Conservation (phyloP, 2,329 filamentous ascomycete species). For the Arthrinium phaeospermum region DNA sequence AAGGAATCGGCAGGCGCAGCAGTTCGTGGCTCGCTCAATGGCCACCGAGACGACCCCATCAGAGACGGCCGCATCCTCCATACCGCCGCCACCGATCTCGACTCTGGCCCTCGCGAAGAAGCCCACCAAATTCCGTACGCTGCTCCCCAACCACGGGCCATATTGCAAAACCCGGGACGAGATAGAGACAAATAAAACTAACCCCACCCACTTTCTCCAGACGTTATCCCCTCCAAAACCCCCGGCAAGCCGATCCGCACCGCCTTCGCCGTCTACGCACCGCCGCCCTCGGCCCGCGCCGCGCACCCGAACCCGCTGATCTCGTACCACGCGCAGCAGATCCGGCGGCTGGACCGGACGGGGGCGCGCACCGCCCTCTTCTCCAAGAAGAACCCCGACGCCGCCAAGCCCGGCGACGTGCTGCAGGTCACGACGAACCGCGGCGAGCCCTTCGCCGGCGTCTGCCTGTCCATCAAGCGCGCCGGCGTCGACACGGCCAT, state of each 20-base stretch:
- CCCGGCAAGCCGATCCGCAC: constrained; percentile 41
- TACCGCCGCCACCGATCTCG: constrained; percentile 23
- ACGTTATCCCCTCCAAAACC: constrained; percentile 38
- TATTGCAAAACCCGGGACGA: neutral
- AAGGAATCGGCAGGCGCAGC: constrained; percentile 58
- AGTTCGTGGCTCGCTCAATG: constrained; percentile 51
- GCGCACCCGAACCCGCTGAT: constrained; percentile 71
- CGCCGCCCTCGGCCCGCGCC: constrained; percentile 59
- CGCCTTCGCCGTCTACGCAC: constrained; percentile 61
- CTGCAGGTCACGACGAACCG: constrained; percentile 82
- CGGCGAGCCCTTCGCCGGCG: constrained; percentile 88
- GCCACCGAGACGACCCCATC: constrained; percentile 44
- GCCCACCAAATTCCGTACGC: constrained; percentile 18
- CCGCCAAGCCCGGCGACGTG: constrained; percentile 85
- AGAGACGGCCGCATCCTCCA: constrained; percentile 19
- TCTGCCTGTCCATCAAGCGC: constrained; percentile 84
- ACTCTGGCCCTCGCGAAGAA: constrained; percentile 15
- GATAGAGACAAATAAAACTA: neutral
- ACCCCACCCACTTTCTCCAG: constrained; percentile 26
- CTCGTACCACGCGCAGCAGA: constrained; percentile 70
- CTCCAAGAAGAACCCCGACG: constrained; percentile 75
- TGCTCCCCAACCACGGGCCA: neutral
- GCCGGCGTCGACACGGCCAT: constrained; percentile 90
- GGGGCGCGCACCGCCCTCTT: constrained; percentile 85
- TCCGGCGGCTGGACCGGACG: constrained; percentile 80